Evolutionary conservation across 2,329 filamentous ascomycete genomes (phyloP).

Genomic region (Hypomyces perniciosus): DNA sequence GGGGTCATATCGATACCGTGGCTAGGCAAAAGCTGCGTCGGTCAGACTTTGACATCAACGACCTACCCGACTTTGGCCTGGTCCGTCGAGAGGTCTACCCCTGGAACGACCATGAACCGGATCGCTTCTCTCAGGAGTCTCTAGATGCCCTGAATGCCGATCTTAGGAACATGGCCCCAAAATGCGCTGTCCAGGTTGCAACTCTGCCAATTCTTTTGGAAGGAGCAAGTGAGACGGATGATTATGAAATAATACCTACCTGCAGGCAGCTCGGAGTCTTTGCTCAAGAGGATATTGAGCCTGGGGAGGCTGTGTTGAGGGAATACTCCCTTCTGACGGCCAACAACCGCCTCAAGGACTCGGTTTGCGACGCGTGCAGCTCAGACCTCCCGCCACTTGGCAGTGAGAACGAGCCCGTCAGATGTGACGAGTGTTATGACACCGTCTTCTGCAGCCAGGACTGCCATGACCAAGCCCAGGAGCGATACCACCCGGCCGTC

Average conservation of each 20-base stretch:
- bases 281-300: slow-evolving; percentile 70
- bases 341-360: slow-evolving; percentile 80
- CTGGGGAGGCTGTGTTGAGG: slow-evolving; percentile 69
- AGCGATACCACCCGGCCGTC: slow-evolving; percentile 57
- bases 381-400: slow-evolving; percentile 59
- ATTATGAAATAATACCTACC: slow-evolving; percentile 47
- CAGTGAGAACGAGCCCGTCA: slow-evolving; percentile 40
- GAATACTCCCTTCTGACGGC: slow-evolving; percentile 86
- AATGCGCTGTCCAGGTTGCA: slow-evolving; percentile 72
- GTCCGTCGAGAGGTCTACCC: slow-evolving; percentile 67
- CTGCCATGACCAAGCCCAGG: slow-evolving; percentile 52
- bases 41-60: slow-evolving; percentile 41
- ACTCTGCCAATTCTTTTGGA: slow-evolving; percentile 66
- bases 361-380: slow-evolving; percentile 86
- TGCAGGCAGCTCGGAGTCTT: slow-evolving; percentile 84
- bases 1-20: slow-evolving; percentile 47
- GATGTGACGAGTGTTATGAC: slow-evolving; percentile 56
- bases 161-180: slow-evolving; percentile 65
- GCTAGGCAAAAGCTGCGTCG: slow-evolving; percentile 43
- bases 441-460: slow-evolving; percentile 60
- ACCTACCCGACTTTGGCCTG: slow-evolving; percentile 62
- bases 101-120: slow-evolving; percentile 62
- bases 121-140: slow-evolving; percentile 64
- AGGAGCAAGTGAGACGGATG: slow-evolving; percentile 44
- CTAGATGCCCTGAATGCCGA: slow-evolving; percentile 66